These are phyloP conservation scores for Penicillium pulvis DNA, from an alignment of 495 filamentous ascomycete species.

Conservation along the genomic window DNA sequence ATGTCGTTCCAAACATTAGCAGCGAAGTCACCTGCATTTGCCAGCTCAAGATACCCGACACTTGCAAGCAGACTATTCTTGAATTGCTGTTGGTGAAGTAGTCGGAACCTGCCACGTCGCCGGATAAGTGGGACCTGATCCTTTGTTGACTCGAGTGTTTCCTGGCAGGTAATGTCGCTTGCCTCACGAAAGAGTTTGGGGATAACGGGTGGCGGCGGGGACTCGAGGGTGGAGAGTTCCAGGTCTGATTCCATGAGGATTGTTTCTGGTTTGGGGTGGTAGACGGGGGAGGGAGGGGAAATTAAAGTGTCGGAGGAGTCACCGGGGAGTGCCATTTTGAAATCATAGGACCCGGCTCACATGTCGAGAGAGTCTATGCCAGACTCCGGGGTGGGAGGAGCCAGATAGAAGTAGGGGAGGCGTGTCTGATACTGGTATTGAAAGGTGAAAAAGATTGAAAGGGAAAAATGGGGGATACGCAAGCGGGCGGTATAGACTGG, in stretches of 20 bases:
- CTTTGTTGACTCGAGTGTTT: conserved; percentile 18
- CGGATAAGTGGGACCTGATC: conserved; percentile 26
- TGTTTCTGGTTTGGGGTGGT: neutral
- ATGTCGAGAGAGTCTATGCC: conserved; percentile 6
- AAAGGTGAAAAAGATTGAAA: conserved; percentile 4
- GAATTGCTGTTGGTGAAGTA: conserved; percentile 38
- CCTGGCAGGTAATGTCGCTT: conserved; percentile 27
- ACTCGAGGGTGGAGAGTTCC: conserved; percentile 13
- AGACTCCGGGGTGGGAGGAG: neutral
- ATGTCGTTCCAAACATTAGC: conserved; percentile 56
- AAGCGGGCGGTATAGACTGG: conserved; percentile 4
- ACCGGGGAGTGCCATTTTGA: conserved; percentile 17
- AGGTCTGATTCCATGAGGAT: conserved; percentile 6
- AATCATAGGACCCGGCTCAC: conserved; percentile 12
- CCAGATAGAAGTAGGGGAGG: neutral
- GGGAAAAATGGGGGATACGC: conserved; percentile 4
- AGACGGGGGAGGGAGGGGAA: conserved; percentile 4
- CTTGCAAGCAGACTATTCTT: conserved; percentile 50
- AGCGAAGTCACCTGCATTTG: conserved; percentile 55
- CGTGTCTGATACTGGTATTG: too few relatives aligned
- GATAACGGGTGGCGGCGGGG: conserved; percentile 9
- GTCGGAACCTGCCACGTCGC: conserved; percentile 22
- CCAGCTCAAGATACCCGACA: conserved; percentile 53
- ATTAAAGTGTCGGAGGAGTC: conserved; percentile 26
- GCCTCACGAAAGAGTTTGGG: conserved; percentile 27